Evolutionary conservation across 75 land plant species (phyloP).

Genomic region (Pinus albicaulis): DNA sequence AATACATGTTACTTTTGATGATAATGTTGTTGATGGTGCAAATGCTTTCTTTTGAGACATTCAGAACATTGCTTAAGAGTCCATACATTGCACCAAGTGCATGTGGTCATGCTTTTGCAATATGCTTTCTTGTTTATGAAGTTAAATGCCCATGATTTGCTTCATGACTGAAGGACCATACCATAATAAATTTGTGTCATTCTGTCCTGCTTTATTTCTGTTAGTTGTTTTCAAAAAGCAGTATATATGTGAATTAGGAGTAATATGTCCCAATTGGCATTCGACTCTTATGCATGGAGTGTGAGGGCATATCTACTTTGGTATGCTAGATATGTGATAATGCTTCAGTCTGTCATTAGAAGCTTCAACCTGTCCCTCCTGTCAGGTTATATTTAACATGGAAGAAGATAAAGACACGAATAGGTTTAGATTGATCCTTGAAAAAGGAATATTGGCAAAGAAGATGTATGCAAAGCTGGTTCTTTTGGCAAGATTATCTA

Average conservation of each 20-base stretch:
- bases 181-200: neutral
- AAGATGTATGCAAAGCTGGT: too few species aligned
- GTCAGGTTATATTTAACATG: neutral
- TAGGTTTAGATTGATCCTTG: too few species aligned
- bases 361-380: neutral
- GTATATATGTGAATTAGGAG: neutral
- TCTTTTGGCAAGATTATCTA: too few species aligned
- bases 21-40: neutral
- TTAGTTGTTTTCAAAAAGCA: neutral
- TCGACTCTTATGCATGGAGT: neutral
- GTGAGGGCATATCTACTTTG: neutral
- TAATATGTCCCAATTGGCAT: neutral
- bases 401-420: neutral
- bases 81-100: neutral
- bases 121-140: neutral
- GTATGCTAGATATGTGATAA: neutral
- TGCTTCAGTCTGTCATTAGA: neutral
- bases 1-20: neutral
- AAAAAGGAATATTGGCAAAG: too few species aligned
- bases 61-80: neutral
- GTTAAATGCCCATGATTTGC: neutral
- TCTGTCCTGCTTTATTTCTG: neutral
- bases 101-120: neutral
- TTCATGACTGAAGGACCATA: neutral
- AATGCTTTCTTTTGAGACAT: neutral